Evolutionary conservation across 1,284 basidiomycete species (phyloP), one percentile per base, ranked within the genome.

Genomic region (Phenoliferia sp.): DNA sequence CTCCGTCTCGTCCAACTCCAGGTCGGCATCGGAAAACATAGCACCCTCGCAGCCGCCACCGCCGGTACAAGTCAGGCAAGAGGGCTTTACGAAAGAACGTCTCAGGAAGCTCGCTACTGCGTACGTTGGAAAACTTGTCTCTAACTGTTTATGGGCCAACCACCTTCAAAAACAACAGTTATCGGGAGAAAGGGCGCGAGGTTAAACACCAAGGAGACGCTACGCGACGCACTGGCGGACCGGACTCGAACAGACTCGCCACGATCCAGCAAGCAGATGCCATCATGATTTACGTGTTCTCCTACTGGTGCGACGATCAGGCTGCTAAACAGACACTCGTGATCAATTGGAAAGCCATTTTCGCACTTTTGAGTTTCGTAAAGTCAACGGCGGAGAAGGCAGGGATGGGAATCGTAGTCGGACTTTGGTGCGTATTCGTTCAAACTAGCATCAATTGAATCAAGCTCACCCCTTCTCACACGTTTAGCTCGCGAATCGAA

Each of bases 291-390:
- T 84, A 80, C 75, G 77, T 81, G 22, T 82, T 81, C 69, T 76
- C 80, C 29, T 83, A 82, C 71, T 83, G 80, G 76, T 80, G 80
- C 68, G 81, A 82, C 57, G 83, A 84, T 58, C 77, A 79, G 39
- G 75, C 73, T 3, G 65, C 62, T 6, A 62, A 61, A 28, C 61
- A 54, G 19, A 72, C 70, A 60, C 63, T 71, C 35, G 33, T 36
- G 0, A 44, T 55, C 57, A 73, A 76, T 32, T 76, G 75, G 75
- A 65, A 67, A 48, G 71, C 66, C 60, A 69, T 75, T 48, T 75
- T 73, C 52, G 74, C 72, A 10, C 44, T 76, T 32, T 58, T 75
- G 28, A 63, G 57, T 55, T 75, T 75, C 48, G 74, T 75, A 22
- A 71, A 67, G 60, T 65, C 65, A 50, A 54, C 63, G 60, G 71